Conservation (phyloP, 164 flowering plant species). For the Magnolia kwangsiensis region DNA sequence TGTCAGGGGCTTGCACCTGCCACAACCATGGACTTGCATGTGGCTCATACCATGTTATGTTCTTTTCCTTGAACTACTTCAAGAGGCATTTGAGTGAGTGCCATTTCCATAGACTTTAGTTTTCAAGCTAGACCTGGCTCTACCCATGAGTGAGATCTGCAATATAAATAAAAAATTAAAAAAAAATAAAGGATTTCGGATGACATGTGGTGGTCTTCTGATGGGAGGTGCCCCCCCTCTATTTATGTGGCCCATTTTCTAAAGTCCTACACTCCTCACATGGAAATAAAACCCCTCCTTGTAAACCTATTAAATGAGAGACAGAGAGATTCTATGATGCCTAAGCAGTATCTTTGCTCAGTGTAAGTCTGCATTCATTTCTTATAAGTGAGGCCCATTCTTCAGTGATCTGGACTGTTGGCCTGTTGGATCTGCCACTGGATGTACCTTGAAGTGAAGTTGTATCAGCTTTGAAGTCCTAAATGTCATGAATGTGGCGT, state of each 20-base stretch:
- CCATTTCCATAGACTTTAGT: neutral
- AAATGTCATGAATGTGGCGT: too few species aligned
- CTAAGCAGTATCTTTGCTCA: neutral
- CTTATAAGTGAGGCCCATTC: neutral
- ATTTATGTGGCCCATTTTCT: slow-evolving; percentile 10
- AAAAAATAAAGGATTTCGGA: neutral
- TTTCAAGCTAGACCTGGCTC: neutral
- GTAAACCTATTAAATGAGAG: neutral
- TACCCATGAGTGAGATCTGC: neutral
- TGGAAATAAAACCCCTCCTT: neutral
- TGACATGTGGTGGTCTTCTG: neutral
- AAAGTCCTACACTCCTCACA: slow-evolving; percentile 5
- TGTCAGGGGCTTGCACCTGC: slow-evolving; percentile 55
- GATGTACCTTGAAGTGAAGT: too few species aligned
- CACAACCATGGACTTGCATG: slow-evolving; percentile 41
- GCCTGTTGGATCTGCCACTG: neutral
- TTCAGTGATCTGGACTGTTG: neutral
- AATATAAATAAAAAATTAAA: neutral
- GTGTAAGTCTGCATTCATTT: neutral
- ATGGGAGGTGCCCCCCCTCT: slow-evolving; percentile 6
- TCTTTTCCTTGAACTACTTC: neutral
- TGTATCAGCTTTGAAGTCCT: too few species aligned
- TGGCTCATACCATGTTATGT: slow-evolving; percentile 27
- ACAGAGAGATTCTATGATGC: neutral
- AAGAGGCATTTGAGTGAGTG: slow-evolving; percentile 2